Base-by-base conservation (phyloP, 306 rosid genomes). In the Cyamopsis tetragonoloba region DNA sequence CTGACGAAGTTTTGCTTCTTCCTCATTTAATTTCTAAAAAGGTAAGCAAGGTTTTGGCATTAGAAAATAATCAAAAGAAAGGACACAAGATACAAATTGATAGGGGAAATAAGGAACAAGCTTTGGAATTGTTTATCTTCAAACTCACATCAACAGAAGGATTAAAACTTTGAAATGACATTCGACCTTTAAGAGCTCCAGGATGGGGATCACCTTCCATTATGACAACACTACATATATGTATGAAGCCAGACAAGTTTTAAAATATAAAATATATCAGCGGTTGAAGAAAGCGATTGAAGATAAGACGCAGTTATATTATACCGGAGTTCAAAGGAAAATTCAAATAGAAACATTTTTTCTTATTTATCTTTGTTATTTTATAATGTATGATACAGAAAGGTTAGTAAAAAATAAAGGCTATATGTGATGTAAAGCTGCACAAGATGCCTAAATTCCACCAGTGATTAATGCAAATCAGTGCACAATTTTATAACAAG, bases 141-240 rank as follows among this genome's bases (percentile, higher is more conserved):
- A 72, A 55, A 90, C 99, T 90, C 84, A 95, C 99, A 78, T 95
- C 99, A 77, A 95, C 78, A 0, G 78, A 67, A 18, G 97, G 97
- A 80, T 95, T 95, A 75, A 95, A 95, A 74, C 84, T 81, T 54
- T 77, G 86, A 81, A 95, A 91, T 12, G 97, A 88, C 91, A 91
- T 85, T 14, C 96, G 89, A 42, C 99, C 99, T 70, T 75, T 84
- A 64, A 54, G 35, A 19, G 82, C 91, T 37, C 92, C 96, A 2
- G 99, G 99, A 73, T 73, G 90, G 34, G 99, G 96, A 80, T 95
- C 96, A 23, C 91, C 97, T 85, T 91, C 99, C 82, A 85, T 70
- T 79, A 88, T 70, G 50, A 95, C 89, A 62, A 83, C 83, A 83
- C 96, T 93, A 71, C 78, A 72, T 41, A 70, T 30, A 35, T 28